Evolutionary conservation across 2,329 filamentous ascomycete species (phyloP).

Genomic region (Hypomyces rosellus): DNA sequence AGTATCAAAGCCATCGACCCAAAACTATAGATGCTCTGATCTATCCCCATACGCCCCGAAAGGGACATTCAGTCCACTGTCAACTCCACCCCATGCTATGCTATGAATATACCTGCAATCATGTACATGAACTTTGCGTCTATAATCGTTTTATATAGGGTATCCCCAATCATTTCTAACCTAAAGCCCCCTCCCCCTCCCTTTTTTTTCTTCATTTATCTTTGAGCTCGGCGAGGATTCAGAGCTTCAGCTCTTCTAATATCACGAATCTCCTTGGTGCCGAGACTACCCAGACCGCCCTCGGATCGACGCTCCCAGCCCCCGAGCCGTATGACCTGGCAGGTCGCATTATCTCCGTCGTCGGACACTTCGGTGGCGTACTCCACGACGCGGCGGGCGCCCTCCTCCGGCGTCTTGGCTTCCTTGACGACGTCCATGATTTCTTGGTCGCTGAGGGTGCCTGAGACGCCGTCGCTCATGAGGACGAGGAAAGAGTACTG

Average conservation of each 20-base stretch:
- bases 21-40: too few species aligned
- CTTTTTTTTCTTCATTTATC: conserved; percentile 5
- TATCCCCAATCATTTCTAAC: background rate
- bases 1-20: too few species aligned
- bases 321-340: conserved; percentile 59
- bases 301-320: conserved; percentile 70
- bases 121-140: background rate
- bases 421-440: conserved; percentile 96
- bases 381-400: conserved; percentile 67
- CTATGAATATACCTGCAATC: conserved; percentile 9
- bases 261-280: conserved; percentile 87
- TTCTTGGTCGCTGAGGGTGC: conserved; percentile 83
- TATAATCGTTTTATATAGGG: background rate
- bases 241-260: conserved; percentile 73
- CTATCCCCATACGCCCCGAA: too few species aligned
- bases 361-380: conserved; percentile 81
- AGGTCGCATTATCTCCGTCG: conserved; percentile 63
- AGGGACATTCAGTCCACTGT: too few species aligned
- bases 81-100: conserved; percentile 18
- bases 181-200: background rate
- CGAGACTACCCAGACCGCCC: conserved; percentile 80
- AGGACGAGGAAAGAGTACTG: conserved; percentile 88
- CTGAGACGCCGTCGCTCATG: conserved; percentile 82
- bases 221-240: conserved; percentile 68
- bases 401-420: conserved; percentile 83